Base-by-base conservation (phyloP, 2,329 filamentous ascomycete genomes). In the Chaetomiaceae sp. region DNA sequence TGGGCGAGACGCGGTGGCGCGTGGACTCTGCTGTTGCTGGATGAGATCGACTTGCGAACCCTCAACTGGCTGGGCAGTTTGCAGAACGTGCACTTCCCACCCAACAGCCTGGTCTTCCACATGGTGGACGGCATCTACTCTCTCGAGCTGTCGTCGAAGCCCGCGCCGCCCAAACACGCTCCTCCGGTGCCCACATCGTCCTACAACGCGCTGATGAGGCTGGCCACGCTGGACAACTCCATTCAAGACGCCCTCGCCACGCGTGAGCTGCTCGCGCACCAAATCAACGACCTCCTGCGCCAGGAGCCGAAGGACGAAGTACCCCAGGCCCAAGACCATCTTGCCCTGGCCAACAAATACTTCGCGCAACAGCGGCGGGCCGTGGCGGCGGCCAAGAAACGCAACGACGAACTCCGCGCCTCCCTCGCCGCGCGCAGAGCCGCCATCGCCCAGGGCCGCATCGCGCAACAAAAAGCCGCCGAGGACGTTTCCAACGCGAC, bases 191-290 rank as follows among this genome's bases (percentile, higher is more conserved):
- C 77, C 0, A 89, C 85, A 0, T 89, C 88, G 0, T 89, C 89
- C 0, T 96, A 95, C 63, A 89, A 88, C 59, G 81, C 86, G 2
- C 72, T 97, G 17, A 91, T 96, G 83, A 84, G 86, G 50, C 73
- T 97, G 10, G 84, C 87, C 6, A 95, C 90, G 48, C 74, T 97
- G 14, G 88, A 95, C 52, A 87, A 86, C 61, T 95, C 89, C 45
- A 87, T 96, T 19, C 88, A 94, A 61, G 91, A 97, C 64, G 89
- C 89, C 1, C 69, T 95, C 9, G 78, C 82, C 1, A 94, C 88
- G 0, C 81, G 86, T 12, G 80, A 86, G 49, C 75, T 76, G 43
- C 73, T 97, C 8, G 81, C 87, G 38, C 68, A 75, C n/a, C 87
- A 95, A 53, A 94, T 96, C 53, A 86, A 86, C 53, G 62, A 70